phyloP scores from a whole-genome alignment of 495 filamentous ascomycete species.

The Aspergillus egyptiacus region DNA sequence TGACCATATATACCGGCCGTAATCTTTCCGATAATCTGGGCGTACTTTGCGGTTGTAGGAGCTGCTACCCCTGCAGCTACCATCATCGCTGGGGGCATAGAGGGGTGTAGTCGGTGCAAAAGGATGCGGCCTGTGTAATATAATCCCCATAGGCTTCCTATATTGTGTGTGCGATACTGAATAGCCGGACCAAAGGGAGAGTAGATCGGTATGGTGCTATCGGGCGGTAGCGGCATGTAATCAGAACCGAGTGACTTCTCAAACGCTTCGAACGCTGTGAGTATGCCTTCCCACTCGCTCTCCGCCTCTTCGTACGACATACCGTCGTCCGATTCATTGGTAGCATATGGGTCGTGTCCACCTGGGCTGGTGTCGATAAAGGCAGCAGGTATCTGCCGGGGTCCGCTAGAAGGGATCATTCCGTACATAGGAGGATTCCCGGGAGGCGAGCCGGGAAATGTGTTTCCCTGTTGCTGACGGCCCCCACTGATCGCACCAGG shows the following conservation, averaged over 20 bases:
- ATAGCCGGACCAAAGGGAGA: conserved; percentile 80
- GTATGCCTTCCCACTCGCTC: conserved; percentile 73
- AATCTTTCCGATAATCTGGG: conserved; percentile 74
- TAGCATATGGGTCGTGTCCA: conserved; percentile 24
- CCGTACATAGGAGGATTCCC: conserved; percentile 45
- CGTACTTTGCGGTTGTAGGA: conserved; percentile 58
- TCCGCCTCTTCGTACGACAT: conserved; percentile 62
- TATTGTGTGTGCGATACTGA: conserved; percentile 78
- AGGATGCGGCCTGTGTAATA: conserved; percentile 79
- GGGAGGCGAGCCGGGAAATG: not conserved
- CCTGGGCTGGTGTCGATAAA: conserved; percentile 26
- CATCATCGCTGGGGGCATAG: conserved; percentile 90
- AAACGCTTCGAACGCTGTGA: conserved; percentile 61
- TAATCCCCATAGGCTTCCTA: conserved; percentile 77
- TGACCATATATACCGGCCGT: conserved; percentile 65
- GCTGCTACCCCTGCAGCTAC: conserved; percentile 70
- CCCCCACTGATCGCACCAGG: not conserved
- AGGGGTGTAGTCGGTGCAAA: conserved; percentile 70
- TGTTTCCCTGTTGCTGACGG: conserved; percentile 5
- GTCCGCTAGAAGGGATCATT: conserved; percentile 43
- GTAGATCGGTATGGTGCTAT: conserved; percentile 54
- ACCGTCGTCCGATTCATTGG: conserved; percentile 51
- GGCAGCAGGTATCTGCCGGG: conserved; percentile 34
- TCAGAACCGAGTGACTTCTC: conserved; percentile 60
- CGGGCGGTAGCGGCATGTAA: conserved; percentile 71